Percentiles rank a stretch among this genome's conserved stretches.
Conservation (phyloP, 768 basidiomycete species). For the Termitomyces sp. region DNA sequence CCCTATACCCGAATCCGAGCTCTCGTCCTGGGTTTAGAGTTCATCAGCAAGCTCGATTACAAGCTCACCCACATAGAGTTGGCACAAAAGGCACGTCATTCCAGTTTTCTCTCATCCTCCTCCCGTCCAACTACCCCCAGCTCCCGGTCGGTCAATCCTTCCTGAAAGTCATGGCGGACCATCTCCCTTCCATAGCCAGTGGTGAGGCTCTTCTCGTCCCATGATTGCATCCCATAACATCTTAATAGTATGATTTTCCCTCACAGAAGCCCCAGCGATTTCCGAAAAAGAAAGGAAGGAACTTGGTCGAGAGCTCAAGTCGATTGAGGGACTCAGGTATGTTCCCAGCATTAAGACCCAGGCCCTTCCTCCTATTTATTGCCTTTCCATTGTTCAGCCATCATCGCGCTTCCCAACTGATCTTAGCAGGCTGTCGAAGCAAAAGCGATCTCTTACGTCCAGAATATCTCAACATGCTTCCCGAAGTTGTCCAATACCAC, state of each 20-base stretch:
- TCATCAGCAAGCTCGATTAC: constrained; percentile 2
- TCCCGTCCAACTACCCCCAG: constrained; percentile 21
- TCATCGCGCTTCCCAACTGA: constrained; percentile 33
- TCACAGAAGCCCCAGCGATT: background rate
- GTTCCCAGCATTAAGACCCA: background rate
- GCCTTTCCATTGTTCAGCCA: constrained; percentile 19
- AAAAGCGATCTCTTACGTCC: constrained; percentile 35
- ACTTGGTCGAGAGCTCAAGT: background rate
- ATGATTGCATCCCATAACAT: background rate
- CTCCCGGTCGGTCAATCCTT: background rate
- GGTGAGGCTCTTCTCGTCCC: background rate
- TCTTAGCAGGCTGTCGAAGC: constrained; percentile 42
- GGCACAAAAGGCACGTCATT: background rate
- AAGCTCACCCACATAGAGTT: constrained; percentile 1
- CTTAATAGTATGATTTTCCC: background rate
- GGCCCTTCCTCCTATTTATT: background rate
- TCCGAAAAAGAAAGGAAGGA: background rate
- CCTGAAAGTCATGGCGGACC: background rate
- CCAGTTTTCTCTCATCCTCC: background rate
- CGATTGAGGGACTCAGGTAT: background rate
- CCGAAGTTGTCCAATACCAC: constrained; percentile 27
- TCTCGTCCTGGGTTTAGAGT: background rate
- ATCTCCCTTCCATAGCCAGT: background rate
- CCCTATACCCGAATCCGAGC: background rate
- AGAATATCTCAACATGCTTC: constrained; percentile 32